Evolutionary conservation across 306 rosid species (phyloP), one percentile per base, ranked within the genome.

Genomic region (Adenanthera pavonina): DNA sequence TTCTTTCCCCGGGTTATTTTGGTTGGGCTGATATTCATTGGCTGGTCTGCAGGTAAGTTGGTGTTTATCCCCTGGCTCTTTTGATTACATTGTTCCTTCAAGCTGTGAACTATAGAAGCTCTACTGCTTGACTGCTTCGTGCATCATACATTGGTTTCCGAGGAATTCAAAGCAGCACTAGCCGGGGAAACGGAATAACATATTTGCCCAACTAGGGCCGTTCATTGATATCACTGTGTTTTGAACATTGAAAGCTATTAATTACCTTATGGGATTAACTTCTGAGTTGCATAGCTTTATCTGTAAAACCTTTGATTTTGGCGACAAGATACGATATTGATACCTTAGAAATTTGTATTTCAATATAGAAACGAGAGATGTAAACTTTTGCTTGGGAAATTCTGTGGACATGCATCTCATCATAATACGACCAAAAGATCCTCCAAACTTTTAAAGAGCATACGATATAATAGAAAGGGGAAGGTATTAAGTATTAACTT

Each of bases 171-270:
- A 69, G n/a, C 53, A 35, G 65, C 80, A 33, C 46, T 56, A 10
- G 71, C 72, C 34, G 30, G 69, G 79, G 73, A 73, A 75, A 19
- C 59, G 70, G 43, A 74, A 52, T 74, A 25, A 73, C 75, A 25
- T 43, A 44, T 68, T 69, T 83, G 78, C 82, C 76, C 82, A 5
- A 2, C 79, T 70, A 40, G 80, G 82, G 77, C 81, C 53, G 14
- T 20, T 79, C 40, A 64, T 79, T 72, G 46, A 72, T 38, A 53
- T 67, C 36, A 30, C 65, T 46, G 7, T 74, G 72, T 69, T 74
- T 3, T 62, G 83, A 71, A 74, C 64, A 70, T 78, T 30, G 53
- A 80, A 84, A 74, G 83, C 61, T 56, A 46, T 65, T 30, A 60
- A 69, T 54, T 77, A 5, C 46, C 46, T 20, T 65, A 47, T 62